These are phyloP conservation scores for Volutella citrinella DNA, from an alignment of 2,329 filamentous ascomycete genomes.

Conservation along the genomic window DNA sequence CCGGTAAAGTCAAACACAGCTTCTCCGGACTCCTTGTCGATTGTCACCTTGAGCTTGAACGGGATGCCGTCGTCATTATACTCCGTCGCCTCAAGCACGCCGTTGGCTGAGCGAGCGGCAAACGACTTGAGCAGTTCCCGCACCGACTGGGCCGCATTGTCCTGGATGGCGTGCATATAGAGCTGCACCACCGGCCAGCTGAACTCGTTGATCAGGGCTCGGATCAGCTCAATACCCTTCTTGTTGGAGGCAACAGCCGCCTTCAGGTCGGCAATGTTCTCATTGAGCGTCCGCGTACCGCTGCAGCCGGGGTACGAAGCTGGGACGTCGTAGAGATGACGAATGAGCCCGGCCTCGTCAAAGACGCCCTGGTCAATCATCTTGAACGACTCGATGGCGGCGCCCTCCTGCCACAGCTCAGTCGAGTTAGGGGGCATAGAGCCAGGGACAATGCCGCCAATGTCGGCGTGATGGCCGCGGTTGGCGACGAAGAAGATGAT, in stretches of 20 bases:
- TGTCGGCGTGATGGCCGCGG: slow-evolving; percentile 33
- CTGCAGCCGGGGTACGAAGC: slow-evolving; percentile 35
- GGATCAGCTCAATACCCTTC: slow-evolving; percentile 77
- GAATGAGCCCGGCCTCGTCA: slow-evolving; percentile 52
- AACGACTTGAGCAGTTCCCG: slow-evolving; percentile 70
- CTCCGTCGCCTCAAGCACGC: slow-evolving; percentile 71
- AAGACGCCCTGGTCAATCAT: slow-evolving; percentile 25
- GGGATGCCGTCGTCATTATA: slow-evolving; percentile 85
- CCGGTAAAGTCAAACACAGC: slow-evolving; percentile 58
- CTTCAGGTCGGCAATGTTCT: slow-evolving; percentile 84
- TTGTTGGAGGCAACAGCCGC: slow-evolving; percentile 84
- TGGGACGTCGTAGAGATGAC: slow-evolving; percentile 46
- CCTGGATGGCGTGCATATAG: slow-evolving; percentile 81
- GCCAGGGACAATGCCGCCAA: slow-evolving; percentile 64
- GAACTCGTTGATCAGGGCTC: slow-evolving; percentile 72
- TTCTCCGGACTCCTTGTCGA: slow-evolving; percentile 70
- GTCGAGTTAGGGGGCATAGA: slow-evolving; percentile 71
- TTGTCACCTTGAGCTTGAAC: slow-evolving; percentile 71
- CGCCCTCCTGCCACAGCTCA: slow-evolving; percentile 57
- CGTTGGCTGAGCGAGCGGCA: slow-evolving; percentile 64
- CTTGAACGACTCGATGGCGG: slow-evolving; percentile 46
- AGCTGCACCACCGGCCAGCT: slow-evolving; percentile 74
- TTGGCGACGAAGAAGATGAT: slow-evolving; percentile 33
- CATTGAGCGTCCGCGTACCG: slow-evolving; percentile 67
- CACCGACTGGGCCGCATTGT: slow-evolving; percentile 75